Base-by-base conservation (phyloP, 345 rosid genomes). In the Eutrema japonicum region DNA sequence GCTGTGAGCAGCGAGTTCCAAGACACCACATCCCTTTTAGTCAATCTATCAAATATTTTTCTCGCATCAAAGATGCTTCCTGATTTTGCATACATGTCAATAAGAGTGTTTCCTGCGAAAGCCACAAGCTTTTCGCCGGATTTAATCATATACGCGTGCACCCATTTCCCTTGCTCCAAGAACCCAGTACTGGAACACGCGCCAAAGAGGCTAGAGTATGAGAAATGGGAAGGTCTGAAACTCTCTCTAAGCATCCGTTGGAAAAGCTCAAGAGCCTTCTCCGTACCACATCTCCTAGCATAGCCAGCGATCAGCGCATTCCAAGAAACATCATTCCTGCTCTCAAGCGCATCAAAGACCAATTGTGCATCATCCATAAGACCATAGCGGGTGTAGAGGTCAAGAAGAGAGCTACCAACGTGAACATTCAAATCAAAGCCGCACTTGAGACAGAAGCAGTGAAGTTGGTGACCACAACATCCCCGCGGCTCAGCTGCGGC, bases 161-260 rank as follows among this genome's bases (percentile, higher is more conserved):
- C 84, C 92, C 89, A 85, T 78, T 79, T 89, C 29, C 92, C 92
- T 80, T 85, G 88, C 75, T 89, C 90, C 81, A 87, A 57, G 71
- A 84, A 83, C 8, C 92, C 95, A 10, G 76, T 54, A 48, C 81
- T 66, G 9, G 88, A 87, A 47, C 85, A 86, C 58, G 86, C 84
- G 16, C 84, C 82, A 33, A 81, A 83, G 64, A 83, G 51, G 55
- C 84, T 82, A 16, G 89, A 78, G 68, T 78, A 85, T 0, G 90
- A 81, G 67, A 83, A 87, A 71, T 82, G 83, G 4, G 85, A 85
- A 47, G 88, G 87, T 42, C 64, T 52, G 32, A 85, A 68, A 59
- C 80, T 83, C 14, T 79, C 78, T 79, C 79, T 75, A 62, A 86
- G 82, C 91, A 89, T 89, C 51, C 48, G 37, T 46, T 49, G 77